These are phyloP conservation scores for Pichia sp. DNA, from an alignment of 1,139 yeast species.

Conservation along the genomic window DNA sequence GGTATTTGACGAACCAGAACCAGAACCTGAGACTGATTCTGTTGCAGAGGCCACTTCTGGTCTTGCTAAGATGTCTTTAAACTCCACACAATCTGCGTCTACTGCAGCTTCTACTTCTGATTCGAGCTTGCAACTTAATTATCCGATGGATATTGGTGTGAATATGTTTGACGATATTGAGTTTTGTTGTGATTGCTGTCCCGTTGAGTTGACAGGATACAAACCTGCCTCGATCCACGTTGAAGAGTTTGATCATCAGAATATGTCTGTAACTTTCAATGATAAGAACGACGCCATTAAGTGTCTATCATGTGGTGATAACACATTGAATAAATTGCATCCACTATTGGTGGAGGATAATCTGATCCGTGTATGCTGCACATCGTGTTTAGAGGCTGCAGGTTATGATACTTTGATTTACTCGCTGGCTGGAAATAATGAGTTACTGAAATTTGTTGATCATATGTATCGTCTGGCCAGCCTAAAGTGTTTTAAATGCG, in stretches of 20 bases:
- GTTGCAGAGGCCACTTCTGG: too few relatives aligned
- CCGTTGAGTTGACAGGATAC: conserved; percentile 6
- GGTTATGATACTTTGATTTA: conserved; percentile 8
- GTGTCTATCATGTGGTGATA: conserved; percentile 11
- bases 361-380: conserved; percentile 7
- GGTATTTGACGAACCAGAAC: not conserved
- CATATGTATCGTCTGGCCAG: conserved; percentile 9
- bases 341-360: conserved; percentile 3
- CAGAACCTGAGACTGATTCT: too few relatives aligned
- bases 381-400: conserved; percentile 3
- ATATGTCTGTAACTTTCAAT: conserved; percentile 4
- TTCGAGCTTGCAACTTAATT: too few relatives aligned
- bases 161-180: conserved; percentile 4
- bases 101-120: too few relatives aligned
- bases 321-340: conserved; percentile 1
- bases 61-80: too few relatives aligned
- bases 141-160: conserved; percentile 2
- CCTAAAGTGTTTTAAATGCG: conserved; percentile 8
- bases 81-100: too few relatives aligned
- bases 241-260: conserved; percentile 3
- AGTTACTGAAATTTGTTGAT: conserved; percentile 8
- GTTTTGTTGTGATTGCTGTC: conserved; percentile 9
- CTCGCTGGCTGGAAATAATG: conserved; percentile 3
- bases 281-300: conserved; percentile 5
- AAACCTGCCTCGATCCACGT: conserved; percentile 4